A percentile compares a stretch with the other conserved stretches of the same genome.
Conservation (phyloP, 495 filamentous ascomycete genomes). For the Hyphodiscus hymeniophilus region DNA sequence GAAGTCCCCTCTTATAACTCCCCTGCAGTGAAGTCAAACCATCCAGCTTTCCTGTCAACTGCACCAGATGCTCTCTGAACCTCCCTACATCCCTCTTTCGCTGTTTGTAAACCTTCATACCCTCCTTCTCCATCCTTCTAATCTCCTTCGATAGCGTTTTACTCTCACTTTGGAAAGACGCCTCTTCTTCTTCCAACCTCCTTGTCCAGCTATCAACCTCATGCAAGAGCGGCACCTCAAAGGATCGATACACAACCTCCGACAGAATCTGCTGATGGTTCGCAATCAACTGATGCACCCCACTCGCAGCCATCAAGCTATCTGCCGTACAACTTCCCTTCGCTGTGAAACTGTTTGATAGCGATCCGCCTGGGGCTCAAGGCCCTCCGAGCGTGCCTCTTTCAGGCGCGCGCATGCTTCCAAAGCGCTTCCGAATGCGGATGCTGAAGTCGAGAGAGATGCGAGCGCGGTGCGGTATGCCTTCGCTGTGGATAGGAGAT, state of each 20-base stretch:
- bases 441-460: slow-evolving; percentile 46
- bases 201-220: slow-evolving; percentile 53
- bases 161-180: slow-evolving; percentile 43
- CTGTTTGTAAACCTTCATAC: slow-evolving; percentile 47
- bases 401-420: slow-evolving; percentile 58
- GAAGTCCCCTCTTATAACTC: slow-evolving; percentile 44
- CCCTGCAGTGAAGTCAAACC: slow-evolving; percentile 50
- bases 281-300: slow-evolving; percentile 55
- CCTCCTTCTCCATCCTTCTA: slow-evolving; percentile 49
- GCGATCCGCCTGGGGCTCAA: slow-evolving; percentile 23
- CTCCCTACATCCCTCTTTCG: slow-evolving; percentile 41
- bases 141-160: slow-evolving; percentile 45
- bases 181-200: slow-evolving; percentile 51
- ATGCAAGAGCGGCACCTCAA: slow-evolving; percentile 56
- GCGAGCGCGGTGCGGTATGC: slow-evolving; percentile 50
- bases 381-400: slow-evolving; percentile 43
- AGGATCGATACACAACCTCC: slow-evolving; percentile 55
- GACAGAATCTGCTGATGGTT: slow-evolving; percentile 58
- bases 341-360: slow-evolving; percentile 40
- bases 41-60: slow-evolving; percentile 51
- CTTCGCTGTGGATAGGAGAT: slow-evolving; percentile 50
- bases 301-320: slow-evolving; percentile 45
- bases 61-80: slow-evolving; percentile 47
- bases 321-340: slow-evolving; percentile 51
- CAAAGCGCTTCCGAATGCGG: slow-evolving; percentile 51